Evolutionary conservation across 2,329 filamentous ascomycete genomes (phyloP).

Genomic region (Aspergillus felis): DNA sequence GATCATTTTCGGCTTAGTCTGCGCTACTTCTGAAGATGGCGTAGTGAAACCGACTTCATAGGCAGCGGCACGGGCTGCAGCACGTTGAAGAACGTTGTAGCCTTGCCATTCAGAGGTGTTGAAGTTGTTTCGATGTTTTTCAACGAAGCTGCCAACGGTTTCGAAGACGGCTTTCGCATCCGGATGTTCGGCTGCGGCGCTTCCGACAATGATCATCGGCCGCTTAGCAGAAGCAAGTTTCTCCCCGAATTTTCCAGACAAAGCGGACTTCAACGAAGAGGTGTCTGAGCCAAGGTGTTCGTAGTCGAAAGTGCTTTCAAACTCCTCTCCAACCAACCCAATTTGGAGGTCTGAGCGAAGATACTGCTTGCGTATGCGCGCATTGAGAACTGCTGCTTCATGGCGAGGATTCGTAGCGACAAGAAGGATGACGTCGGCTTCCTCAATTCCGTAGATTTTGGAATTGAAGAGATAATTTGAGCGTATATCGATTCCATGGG

Average conservation of each 20-base stretch:
- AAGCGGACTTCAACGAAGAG: conserved; percentile 75
- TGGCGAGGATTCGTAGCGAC: conserved; percentile 93
- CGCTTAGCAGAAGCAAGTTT: conserved; percentile 82
- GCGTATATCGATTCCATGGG: conserved; percentile 89
- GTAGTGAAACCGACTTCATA: conserved; percentile 95
- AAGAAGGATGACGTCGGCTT: conserved; percentile 86
- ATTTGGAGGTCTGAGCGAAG: conserved; percentile 91
- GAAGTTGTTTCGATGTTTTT: conserved; percentile 90
- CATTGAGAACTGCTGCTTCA: conserved; percentile 92
- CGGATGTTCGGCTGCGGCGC: conserved; percentile 81
- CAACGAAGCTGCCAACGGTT: conserved; percentile 81
- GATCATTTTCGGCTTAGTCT: conserved; percentile 87
- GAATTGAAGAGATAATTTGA: conserved; percentile 98
- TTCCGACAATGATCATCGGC: conserved; percentile 96
- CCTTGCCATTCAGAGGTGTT: conserved; percentile 89
- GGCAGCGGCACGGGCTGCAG: conserved; percentile 85
- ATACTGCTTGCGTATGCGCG: conserved; percentile 97
- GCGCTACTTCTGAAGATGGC: conserved; percentile 73
- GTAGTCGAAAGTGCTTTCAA: conserved; percentile 92
- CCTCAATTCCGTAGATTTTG: conserved; percentile 86
- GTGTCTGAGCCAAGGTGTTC: conserved; percentile 81
- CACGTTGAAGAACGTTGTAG: conserved; percentile 93
- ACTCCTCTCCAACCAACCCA: conserved; percentile 83
- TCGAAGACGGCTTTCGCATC: conserved; percentile 94
- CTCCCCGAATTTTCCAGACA: conserved; percentile 86